phyloP scores from a whole-genome alignment of 2,329 filamentous ascomycete species.

The Teratosphaeria destructans region DNA sequence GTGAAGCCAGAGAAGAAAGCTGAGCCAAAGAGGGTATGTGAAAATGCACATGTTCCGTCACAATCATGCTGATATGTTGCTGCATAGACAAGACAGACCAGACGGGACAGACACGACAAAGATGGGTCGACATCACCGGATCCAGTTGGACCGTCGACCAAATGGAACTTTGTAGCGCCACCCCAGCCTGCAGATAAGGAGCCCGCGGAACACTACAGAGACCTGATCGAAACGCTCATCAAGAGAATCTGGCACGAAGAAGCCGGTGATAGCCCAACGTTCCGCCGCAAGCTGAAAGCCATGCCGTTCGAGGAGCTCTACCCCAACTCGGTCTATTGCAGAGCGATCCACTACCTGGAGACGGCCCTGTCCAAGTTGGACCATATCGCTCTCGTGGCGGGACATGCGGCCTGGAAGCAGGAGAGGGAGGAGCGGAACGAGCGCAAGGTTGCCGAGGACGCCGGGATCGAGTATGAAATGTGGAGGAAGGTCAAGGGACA shows the following conservation, averaged over 20 bases:
- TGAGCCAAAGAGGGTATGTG: neutral
- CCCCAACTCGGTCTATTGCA: neutral
- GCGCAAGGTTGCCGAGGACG: neutral
- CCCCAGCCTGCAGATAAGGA: neutral
- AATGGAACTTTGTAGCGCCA: too few relatives aligned
- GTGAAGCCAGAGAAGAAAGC: neutral
- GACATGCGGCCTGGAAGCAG: neutral
- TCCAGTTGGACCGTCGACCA: neutral
- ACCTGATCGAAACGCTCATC: neutral
- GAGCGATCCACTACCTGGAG: neutral
- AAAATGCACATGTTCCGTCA: too few relatives aligned
- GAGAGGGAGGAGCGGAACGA: neutral
- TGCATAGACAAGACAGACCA: too few relatives aligned
- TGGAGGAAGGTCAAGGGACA: neutral
- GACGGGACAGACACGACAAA: neutral
- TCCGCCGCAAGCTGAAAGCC: neutral
- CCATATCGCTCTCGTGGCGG: neutral
- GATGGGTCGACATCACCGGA: neutral
- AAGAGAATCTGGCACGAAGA: neutral
- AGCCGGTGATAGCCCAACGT: neutral
- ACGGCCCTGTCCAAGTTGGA: neutral
- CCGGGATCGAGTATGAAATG: neutral
- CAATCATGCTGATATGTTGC: too few relatives aligned
- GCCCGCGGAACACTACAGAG: neutral
- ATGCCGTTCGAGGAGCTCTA: neutral